phyloP scores from a whole-genome alignment of 148 eudicot species.

The Rhododendron ferrugineum region DNA sequence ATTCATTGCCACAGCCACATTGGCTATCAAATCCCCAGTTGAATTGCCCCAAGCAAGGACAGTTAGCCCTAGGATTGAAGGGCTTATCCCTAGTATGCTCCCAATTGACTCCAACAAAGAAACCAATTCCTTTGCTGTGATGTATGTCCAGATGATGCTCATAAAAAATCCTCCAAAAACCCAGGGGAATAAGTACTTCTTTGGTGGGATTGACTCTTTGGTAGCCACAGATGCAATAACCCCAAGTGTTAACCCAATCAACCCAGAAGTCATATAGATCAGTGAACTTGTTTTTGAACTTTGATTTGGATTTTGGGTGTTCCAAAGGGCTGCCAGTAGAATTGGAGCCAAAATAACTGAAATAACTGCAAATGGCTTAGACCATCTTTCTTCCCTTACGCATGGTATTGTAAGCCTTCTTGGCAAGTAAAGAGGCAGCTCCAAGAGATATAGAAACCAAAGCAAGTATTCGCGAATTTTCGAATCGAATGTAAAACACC shows the following conservation, averaged over 20 bases:
- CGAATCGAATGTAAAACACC: not conserved
- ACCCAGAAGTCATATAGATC: slow-evolving; percentile 1
- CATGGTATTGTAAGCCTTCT: slow-evolving; percentile 18
- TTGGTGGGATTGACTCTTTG: slow-evolving; percentile 11
- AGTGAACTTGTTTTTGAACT: not conserved
- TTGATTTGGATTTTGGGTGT: slow-evolving; percentile 3
- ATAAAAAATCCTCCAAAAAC: slow-evolving; percentile 12
- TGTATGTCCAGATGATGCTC: slow-evolving; percentile 21
- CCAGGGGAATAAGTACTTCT: slow-evolving; percentile 7
- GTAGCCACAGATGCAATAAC: not conserved
- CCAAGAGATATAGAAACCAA: not conserved
- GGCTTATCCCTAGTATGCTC: slow-evolving; percentile 14
- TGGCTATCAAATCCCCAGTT: slow-evolving; percentile 17
- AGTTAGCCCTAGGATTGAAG: slow-evolving; percentile 18
- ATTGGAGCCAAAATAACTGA: slow-evolving; percentile 20
- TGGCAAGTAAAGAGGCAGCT: slow-evolving; percentile 20
- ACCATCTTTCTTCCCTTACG: slow-evolving; percentile 16
- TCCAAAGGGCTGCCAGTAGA: slow-evolving; percentile 14
- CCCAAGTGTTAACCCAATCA: slow-evolving; percentile 11
- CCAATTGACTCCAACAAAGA: slow-evolving; percentile 18
- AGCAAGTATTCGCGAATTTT: not conserved
- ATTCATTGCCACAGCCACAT: slow-evolving; percentile 13
- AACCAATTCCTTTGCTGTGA: slow-evolving; percentile 16
- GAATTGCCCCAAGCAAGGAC: slow-evolving; percentile 25
- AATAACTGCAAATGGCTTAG: slow-evolving; percentile 17